These are phyloP conservation scores for Themeda triandra DNA, from an alignment of 176 grass and related monocot genomes.

Conservation along the genomic window DNA sequence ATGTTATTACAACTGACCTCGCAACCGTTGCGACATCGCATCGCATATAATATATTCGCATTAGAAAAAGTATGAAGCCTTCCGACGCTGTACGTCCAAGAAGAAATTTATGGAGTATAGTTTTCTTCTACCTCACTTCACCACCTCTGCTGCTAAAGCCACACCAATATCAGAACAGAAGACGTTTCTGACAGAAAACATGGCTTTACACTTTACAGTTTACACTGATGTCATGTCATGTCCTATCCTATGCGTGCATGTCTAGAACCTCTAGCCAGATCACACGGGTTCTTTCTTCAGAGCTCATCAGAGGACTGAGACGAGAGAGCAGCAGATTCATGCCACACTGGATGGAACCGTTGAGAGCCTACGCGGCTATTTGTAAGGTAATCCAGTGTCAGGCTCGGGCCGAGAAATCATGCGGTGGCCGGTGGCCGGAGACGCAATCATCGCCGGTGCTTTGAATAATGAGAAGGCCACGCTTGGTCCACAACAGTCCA, in stretches of 20 bases:
- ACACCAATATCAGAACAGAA: neutral
- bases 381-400: neutral
- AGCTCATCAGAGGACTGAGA: neutral
- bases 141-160: neutral
- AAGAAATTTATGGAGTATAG: neutral
- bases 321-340: neutral
- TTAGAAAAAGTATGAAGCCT: neutral
- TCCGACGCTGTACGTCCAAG: neutral
- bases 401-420: constrained; percentile 1
- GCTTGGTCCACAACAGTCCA: constrained; percentile 38
- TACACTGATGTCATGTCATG: neutral
- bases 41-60: neutral
- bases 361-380: constrained; percentile 23
- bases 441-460: constrained; percentile 26
- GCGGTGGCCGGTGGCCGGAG: neutral
- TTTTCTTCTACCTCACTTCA: neutral
- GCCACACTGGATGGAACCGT: constrained; percentile 18
- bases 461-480: constrained; percentile 31
- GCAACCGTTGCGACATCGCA: neutral
- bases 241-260: neutral
- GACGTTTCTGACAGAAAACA: neutral
- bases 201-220: constrained; percentile 25
- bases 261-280: neutral
- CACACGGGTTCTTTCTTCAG: neutral
- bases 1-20: neutral